Evolutionary conservation across 257 asterid species (phyloP).

Genomic region (Jaltomata sinuosa): DNA sequence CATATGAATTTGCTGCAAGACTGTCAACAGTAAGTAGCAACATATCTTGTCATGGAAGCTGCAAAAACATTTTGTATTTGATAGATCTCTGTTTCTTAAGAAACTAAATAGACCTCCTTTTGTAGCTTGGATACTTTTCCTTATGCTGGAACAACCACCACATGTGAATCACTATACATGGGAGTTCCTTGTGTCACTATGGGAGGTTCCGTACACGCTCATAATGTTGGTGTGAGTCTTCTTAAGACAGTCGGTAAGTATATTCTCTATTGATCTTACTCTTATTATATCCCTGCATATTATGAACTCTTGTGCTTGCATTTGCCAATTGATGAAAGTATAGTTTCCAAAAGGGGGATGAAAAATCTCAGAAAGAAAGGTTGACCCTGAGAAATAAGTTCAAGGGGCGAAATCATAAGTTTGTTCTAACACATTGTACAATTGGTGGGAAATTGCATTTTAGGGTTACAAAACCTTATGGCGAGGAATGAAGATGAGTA

Average conservation of each 20-base stretch:
- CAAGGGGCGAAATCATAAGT: background rate
- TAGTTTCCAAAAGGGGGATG: background rate
- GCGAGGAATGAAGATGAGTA: constrained; percentile 83
- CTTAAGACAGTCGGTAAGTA: constrained; percentile 78
- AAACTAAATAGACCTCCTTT: background rate
- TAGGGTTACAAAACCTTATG: constrained; percentile 72
- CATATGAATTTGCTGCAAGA: background rate
- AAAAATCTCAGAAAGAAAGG: background rate
- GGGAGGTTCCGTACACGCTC: constrained; percentile 94
- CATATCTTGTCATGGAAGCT: background rate
- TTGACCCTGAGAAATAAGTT: background rate
- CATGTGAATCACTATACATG: constrained; percentile 96
- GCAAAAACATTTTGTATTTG: background rate
- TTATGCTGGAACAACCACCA: constrained; percentile 97
- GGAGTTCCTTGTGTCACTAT: constrained; percentile 98
- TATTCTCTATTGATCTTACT: background rate
- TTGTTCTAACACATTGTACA: background rate
- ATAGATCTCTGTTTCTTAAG: background rate
- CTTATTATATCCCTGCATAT: background rate
- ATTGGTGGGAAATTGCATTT: background rate
- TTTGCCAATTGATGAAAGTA: background rate
- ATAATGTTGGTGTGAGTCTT: constrained; percentile 93
- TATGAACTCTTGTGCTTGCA: background rate
- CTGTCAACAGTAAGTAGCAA: background rate
- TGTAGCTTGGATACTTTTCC: constrained; percentile 98